Percentiles rank a stretch among this genome's conserved stretches.
Evolutionary conservation across 164 flowering plant genomes (phyloP).

Genomic region (Nelumbo lutea): DNA sequence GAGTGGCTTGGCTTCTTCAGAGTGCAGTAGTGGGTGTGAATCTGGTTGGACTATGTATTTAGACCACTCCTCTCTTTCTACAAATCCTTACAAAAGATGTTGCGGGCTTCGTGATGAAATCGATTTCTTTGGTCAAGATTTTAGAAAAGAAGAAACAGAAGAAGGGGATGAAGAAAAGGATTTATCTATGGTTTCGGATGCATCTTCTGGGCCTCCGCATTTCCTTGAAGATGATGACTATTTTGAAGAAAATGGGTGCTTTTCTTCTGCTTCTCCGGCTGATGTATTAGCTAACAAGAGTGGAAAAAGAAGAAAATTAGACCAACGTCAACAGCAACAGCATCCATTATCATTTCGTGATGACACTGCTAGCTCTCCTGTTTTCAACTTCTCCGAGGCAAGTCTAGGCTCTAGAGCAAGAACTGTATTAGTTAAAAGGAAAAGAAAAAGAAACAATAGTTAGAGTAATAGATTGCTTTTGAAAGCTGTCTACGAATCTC

Average conservation of each 20-base stretch:
- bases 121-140: conserved; percentile 3
- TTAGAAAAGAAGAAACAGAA: conserved; percentile 12
- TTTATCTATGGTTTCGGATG: conserved; percentile 90
- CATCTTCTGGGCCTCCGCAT: conserved; percentile 88
- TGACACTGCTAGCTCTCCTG: conserved; percentile 86
- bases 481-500: too few relatives aligned
- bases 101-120: conserved; percentile 8
- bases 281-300: conserved; percentile 21
- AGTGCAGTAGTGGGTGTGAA: conserved; percentile 65
- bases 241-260: conserved; percentile 23
- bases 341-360: conserved; percentile 48
- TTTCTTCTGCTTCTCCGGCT: conserved; percentile 21
- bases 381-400: conserved; percentile 44
- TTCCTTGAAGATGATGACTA: conserved; percentile 40
- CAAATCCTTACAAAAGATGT: conserved; percentile 22
- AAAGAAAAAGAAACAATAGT: neutral
- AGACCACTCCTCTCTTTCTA: conserved; percentile 38
- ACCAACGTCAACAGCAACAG: conserved; percentile 20
- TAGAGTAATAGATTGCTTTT: neutral
- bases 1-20: conserved; percentile 43
- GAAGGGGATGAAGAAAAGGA: conserved; percentile 51
- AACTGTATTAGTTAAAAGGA: too few relatives aligned
- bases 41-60: conserved; percentile 91
- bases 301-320: conserved; percentile 31
- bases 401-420: conserved; percentile 16